Percentiles rank a stretch among this genome's conserved stretches.
Conservation (phyloP, 495 filamentous ascomycete species). For the Hypoxylon fuscum region DNA sequence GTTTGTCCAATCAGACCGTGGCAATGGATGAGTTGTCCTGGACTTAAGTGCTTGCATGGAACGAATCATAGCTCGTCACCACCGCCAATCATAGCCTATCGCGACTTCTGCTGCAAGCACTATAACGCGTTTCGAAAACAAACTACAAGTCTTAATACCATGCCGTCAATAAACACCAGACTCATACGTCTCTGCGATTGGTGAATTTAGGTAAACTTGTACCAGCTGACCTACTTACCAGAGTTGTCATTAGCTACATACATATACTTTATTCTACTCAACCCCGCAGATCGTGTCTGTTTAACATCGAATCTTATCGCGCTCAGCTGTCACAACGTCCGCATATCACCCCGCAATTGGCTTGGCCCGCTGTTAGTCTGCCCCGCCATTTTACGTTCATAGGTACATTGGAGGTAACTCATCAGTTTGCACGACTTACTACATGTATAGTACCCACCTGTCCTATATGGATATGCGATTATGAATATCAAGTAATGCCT, state of each 20-base stretch:
- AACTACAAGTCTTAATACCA: constrained; percentile 5
- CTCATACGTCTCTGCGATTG: constrained; percentile 6
- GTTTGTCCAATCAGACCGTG: constrained; percentile 22
- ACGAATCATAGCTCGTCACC: constrained; percentile 20
- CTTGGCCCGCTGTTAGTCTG: neutral
- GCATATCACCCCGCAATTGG: constrained; percentile 37
- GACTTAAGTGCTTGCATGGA: constrained; percentile 38
- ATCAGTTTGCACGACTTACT: no score
- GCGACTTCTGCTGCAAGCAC: constrained; percentile 28
- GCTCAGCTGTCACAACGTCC: constrained; percentile 4
- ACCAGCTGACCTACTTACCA: constrained; percentile 25
- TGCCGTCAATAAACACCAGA: constrained; percentile 22
- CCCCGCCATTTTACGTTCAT: constrained; percentile 8
- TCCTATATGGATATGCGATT: no score
- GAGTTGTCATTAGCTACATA: neutral
- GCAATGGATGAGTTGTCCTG: constrained; percentile 32
- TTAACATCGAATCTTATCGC: constrained; percentile 29
- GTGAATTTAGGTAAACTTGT: constrained; percentile 3
- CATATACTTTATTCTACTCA: constrained; percentile 8
- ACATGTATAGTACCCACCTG: no score
- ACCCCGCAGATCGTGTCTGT: constrained; percentile 28
- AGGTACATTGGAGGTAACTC: no score
- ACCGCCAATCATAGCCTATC: constrained; percentile 18
- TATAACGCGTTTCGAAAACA: constrained; percentile 32
- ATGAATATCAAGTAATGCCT: no score